Conservation (phyloP, 768 basidiomycete genomes). For the Pisolithus sp. region DNA sequence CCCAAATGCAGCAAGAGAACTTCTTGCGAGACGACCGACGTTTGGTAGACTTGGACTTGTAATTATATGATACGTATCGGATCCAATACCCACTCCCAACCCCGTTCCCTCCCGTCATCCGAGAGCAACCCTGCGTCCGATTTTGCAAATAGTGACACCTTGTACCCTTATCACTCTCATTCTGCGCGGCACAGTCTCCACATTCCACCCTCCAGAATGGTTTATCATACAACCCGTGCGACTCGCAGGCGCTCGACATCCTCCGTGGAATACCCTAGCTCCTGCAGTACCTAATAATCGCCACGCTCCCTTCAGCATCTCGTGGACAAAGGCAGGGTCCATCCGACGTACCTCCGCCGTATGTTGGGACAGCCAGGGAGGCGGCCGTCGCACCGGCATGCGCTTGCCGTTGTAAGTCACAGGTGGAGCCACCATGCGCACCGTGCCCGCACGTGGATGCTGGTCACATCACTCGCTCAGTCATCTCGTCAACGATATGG, state of each 20-base stretch:
- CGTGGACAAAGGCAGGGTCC: conserved; percentile 2
- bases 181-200: too few species aligned
- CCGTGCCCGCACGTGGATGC: conserved; percentile 70
- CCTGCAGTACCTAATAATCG: conserved; percentile 35
- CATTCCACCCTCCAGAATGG: conserved; percentile 11
- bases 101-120: not conserved
- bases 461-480: conserved; percentile 19
- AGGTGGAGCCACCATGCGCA: conserved; percentile 77
- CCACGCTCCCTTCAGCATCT: conserved; percentile 2
- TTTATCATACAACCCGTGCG: conserved; percentile 37
- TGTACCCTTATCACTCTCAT: not conserved
- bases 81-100: not conserved
- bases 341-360: conserved; percentile 55
- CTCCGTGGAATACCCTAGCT: conserved; percentile 35
- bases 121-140: not conserved
- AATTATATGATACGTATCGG: not conserved
- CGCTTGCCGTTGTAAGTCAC: conserved; percentile 76
- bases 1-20: not conserved
- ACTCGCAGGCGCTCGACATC: conserved; percentile 40
- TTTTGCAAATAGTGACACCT: conserved; percentile 1
- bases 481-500: conserved; percentile 9
- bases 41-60: not conserved
- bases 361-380: conserved; percentile 85
- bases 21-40: too few species aligned
- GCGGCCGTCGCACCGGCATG: conserved; percentile 69